Conservation (phyloP, 2,329 filamentous ascomycete genomes). For the Aspergillus candidus region DNA sequence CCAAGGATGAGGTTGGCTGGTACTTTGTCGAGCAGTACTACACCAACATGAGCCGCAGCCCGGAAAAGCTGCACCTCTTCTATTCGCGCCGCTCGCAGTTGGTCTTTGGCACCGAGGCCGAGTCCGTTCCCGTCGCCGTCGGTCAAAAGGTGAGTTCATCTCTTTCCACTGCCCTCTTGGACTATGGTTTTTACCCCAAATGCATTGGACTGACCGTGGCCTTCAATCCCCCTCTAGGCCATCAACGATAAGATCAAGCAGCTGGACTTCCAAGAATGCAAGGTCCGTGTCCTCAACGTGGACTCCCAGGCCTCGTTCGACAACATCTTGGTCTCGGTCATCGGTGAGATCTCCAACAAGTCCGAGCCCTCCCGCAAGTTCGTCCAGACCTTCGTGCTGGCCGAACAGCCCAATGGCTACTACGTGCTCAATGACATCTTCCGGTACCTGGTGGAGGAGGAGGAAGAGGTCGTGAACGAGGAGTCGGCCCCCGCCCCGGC, state of each 20-base stretch:
- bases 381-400: slow-evolving; percentile 94
- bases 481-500: slow-evolving; percentile 26
- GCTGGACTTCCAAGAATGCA: slow-evolving; percentile 93
- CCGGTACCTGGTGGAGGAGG: slow-evolving; percentile 81
- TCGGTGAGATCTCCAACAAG: slow-evolving; percentile 96
- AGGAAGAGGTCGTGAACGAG: slow-evolving; percentile 50
- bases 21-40: slow-evolving; percentile 99
- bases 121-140: slow-evolving; percentile 77
- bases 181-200: no score
- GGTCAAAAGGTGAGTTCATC: slow-evolving; percentile 68
- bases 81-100: slow-evolving; percentile 96
- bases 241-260: slow-evolving; percentile 93
- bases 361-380: slow-evolving; percentile 88
- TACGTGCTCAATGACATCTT: slow-evolving; percentile 98
- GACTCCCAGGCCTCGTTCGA: slow-evolving; percentile 89
- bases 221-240: slow-evolving; percentile 48
- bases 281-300: slow-evolving; percentile 96
- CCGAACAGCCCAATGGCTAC: slow-evolving; percentile 92
- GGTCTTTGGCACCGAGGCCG: slow-evolving; percentile 84
- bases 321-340: slow-evolving; percentile 96
- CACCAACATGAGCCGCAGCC: slow-evolving; percentile 88
- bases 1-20: slow-evolving; percentile 96
- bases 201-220: slow-evolving; percentile 5
- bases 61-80: slow-evolving; percentile 92
- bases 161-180: background rate